phyloP scores from a whole-genome alignment of 805 yeast species.

The Candida sonorensis region DNA sequence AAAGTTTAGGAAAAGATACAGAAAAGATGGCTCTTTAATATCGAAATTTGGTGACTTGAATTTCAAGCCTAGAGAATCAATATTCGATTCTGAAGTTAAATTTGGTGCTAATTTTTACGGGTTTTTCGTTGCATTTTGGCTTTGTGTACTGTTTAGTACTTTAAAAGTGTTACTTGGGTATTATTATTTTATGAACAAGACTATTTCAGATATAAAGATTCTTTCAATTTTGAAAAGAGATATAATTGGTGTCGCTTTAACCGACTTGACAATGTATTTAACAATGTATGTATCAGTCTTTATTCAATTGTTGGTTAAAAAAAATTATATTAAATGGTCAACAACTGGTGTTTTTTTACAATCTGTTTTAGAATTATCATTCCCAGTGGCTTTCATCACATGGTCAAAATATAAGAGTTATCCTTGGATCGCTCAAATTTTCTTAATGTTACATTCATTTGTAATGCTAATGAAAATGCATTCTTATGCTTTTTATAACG shows the following conservation, averaged over 20 bases:
- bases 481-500: constrained; percentile 87
- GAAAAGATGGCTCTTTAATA: constrained; percentile 30
- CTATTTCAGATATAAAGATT: constrained; percentile 49
- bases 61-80: constrained; percentile 36
- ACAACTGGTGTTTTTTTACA: constrained; percentile 58
- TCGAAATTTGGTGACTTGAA: constrained; percentile 52
- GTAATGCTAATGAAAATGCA: constrained; percentile 94
- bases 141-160: constrained; percentile 50
- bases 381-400: constrained; percentile 45
- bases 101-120: constrained; percentile 60
- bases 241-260: constrained; percentile 57
- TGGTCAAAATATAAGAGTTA: constrained; percentile 50
- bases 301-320: constrained; percentile 49
- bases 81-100: constrained; percentile 45
- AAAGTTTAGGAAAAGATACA: constrained; percentile 9
- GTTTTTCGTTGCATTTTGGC: constrained; percentile 75
- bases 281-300: constrained; percentile 52
- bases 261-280: constrained; percentile 72
- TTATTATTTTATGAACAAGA: constrained; percentile 36
- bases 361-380: constrained; percentile 45
- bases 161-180: constrained; percentile 49
- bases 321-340: constrained; percentile 50
- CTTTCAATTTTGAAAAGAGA: constrained; percentile 53
- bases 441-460: constrained; percentile 72
- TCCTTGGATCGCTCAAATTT: constrained; percentile 91